phyloP scores from a whole-genome alignment of 83 land plant species.

The Picea abies region DNA sequence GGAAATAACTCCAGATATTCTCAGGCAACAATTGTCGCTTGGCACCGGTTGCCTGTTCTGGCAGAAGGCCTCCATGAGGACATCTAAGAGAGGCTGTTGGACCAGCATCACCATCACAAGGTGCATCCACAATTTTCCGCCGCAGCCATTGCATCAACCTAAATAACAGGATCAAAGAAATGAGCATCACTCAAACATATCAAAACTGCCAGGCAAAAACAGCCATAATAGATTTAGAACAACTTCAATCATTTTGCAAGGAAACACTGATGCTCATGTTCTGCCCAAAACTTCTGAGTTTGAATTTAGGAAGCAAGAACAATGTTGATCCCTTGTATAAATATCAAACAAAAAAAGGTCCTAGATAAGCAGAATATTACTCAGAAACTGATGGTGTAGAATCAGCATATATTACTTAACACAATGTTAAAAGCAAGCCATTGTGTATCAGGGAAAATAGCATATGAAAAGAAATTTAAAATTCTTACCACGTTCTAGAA shows the following conservation, averaged over 20 bases:
- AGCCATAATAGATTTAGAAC: too few species aligned
- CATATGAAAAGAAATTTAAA: background rate
- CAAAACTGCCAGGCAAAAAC: background rate
- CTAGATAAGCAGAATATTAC: conserved; percentile 14
- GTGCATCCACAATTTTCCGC: conserved; percentile 74
- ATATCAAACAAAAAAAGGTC: background rate
- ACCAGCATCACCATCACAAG: conserved; percentile 87
- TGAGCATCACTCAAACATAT: background rate
- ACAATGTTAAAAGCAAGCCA: background rate
- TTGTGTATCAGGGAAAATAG: background rate
- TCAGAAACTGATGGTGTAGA: background rate
- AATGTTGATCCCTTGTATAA: background rate
- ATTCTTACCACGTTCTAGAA: conserved; percentile 79
- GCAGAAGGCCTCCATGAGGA: conserved; percentile 80
- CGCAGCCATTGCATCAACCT: conserved; percentile 94
- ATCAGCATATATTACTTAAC: background rate
- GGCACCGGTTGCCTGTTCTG: conserved; percentile 88
- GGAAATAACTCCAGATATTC: conserved; percentile 70
- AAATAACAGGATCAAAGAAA: background rate
- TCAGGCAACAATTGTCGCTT: conserved; percentile 83
- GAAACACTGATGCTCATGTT: too few species aligned
- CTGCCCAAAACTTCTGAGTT: background rate
- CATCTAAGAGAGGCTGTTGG: conserved; percentile 83
- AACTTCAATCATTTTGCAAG: too few species aligned
- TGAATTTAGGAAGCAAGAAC: background rate